These are phyloP conservation scores for Cladosporium sp. DNA, from an alignment of 2,329 filamentous ascomycete genomes.

Conservation along the genomic window DNA sequence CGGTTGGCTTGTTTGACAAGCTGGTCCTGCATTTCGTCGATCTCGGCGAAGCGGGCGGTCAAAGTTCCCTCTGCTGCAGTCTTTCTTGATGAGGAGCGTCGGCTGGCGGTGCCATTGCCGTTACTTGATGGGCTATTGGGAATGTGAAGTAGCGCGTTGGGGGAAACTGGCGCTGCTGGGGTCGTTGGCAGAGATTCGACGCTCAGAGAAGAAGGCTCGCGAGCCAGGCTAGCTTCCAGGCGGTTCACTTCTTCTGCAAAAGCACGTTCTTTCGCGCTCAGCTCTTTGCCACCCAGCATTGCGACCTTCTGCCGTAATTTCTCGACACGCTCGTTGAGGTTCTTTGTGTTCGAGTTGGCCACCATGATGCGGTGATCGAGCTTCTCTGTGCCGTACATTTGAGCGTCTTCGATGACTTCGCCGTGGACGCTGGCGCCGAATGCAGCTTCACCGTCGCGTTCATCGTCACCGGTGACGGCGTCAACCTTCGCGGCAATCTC, in stretches of 20 bases:
- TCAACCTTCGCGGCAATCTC: conserved; percentile 65
- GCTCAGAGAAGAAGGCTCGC: background rate
- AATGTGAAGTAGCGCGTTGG: conserved; percentile 28
- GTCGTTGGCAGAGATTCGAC: background rate
- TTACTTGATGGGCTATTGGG: conserved; percentile 18
- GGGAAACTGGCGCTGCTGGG: conserved; percentile 12
- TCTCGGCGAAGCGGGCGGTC: conserved; percentile 22
- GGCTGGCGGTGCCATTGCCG: background rate
- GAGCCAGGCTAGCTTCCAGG: conserved; percentile 32
- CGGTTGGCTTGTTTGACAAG: conserved; percentile 29
- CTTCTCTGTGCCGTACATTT: conserved; percentile 36
- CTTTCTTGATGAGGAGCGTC: background rate
- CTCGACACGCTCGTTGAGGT: conserved; percentile 58
- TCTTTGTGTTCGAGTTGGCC: conserved; percentile 54
- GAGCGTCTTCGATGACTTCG: conserved; percentile 15
- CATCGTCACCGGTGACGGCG: conserved; percentile 57
- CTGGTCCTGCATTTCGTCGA: conserved; percentile 24
- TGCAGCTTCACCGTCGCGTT: conserved; percentile 45
- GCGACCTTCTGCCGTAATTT: conserved; percentile 49
- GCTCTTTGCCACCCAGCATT: conserved; percentile 48
- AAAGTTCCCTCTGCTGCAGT: conserved; percentile 14
- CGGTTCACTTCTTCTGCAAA: conserved; percentile 55
- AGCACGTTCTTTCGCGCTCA: conserved; percentile 54
- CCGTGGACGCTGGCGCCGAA: conserved; percentile 5
- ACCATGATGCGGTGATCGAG: conserved; percentile 56